Base-by-base conservation (phyloP, 2,329 filamentous ascomycete species). In the Aureobasidium mangrovei region DNA sequence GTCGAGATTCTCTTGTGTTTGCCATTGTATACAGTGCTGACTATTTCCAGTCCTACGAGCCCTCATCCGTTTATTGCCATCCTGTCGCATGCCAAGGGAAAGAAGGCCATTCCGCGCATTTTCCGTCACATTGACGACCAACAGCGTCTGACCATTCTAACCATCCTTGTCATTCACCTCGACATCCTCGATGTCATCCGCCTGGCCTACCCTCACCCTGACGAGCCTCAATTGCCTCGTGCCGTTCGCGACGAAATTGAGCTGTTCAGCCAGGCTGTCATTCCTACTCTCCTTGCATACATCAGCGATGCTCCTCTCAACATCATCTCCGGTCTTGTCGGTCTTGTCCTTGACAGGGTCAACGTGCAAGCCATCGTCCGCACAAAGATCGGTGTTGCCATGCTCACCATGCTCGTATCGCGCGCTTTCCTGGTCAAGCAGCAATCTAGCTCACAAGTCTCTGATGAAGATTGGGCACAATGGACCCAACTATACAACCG, bases 51-150 rank as follows among this genome's bases (percentile, higher is more conserved):
- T 51, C 81, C 86, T 3, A 77, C 83, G 18, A 74, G 75, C 3
- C 76, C 80, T 18, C 93, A 98, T 68, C 93, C 93, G 0, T 98
- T 98, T 72, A 96, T 98, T 62, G 88, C 91, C 44, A 91, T 98
- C 69, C 76, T 98, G 44, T 95, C 91, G 4, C 94, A 93, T 65
- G 82, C 85, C 61, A 98, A 98, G 75, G 93, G 93, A 65, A 97
- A 96, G 75, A 95, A 93, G 74, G 88, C 88, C 1, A 89, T 98
- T 57, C 90, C 90, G 47, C 88, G 93, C 54, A 87, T 97, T 52
- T 97, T 97, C 80, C 85, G 90, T 41, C 89, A 96, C 65, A 87
- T 96, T 51, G 86, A 87, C 59, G 86, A 91, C 58, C 87, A 96
- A 66, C 91, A 97, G 71, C 88, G 91, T 47, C 91, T 93, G 26